Evolutionary conservation across 23 red algal genomes (phyloP).

Genomic region (Chondrus crispus): DNA sequence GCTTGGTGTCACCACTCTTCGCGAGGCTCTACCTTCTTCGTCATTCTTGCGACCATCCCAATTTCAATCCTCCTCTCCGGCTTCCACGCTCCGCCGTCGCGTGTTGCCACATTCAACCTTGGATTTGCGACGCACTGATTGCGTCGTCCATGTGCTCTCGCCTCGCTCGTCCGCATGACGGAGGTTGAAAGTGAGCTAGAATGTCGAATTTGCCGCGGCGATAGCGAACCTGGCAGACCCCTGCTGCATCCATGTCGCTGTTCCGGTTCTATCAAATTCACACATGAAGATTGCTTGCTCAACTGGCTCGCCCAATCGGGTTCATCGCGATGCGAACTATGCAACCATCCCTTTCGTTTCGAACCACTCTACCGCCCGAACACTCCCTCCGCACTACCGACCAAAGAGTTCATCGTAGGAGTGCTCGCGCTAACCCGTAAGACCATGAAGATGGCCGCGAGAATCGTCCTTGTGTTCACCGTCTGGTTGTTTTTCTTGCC

Average conservation of each 20-base stretch:
- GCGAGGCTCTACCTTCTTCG: too few species aligned
- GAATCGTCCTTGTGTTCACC: slow-evolving; percentile 62
- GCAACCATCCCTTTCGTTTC: slow-evolving; percentile 87
- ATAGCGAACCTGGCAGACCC: slow-evolving; percentile 60
- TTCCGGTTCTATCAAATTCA: slow-evolving; percentile 86
- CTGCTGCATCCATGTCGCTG: slow-evolving; percentile 94
- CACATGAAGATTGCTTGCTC: slow-evolving; percentile 92
- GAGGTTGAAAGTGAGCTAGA: slow-evolving; percentile 71
- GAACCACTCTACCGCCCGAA: slow-evolving; percentile 76
- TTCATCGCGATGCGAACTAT: slow-evolving; percentile 85
- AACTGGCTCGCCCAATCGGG: slow-evolving; percentile 85
- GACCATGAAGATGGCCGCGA: slow-evolving; percentile 25
- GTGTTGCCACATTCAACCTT: too few species aligned
- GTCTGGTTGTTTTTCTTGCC: slow-evolving; percentile 85
- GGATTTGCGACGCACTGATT: too few species aligned
- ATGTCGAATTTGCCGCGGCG: slow-evolving; percentile 95
- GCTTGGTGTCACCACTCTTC: too few species aligned
- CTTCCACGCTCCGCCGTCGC: too few species aligned
- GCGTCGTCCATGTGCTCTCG: slow-evolving; percentile 33
- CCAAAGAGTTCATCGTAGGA: slow-evolving; percentile 67
- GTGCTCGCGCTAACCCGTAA: slow-evolving; percentile 28
- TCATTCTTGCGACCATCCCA: too few species aligned
- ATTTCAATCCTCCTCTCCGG: too few species aligned
- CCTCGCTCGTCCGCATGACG: slow-evolving; percentile 21
- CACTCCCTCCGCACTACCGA: slow-evolving; percentile 73